Evolutionary conservation across 352 stramenopile genomes (phyloP), one percentile per base, ranked within the genome.

Genomic region (Globisporangium okanoganense): DNA sequence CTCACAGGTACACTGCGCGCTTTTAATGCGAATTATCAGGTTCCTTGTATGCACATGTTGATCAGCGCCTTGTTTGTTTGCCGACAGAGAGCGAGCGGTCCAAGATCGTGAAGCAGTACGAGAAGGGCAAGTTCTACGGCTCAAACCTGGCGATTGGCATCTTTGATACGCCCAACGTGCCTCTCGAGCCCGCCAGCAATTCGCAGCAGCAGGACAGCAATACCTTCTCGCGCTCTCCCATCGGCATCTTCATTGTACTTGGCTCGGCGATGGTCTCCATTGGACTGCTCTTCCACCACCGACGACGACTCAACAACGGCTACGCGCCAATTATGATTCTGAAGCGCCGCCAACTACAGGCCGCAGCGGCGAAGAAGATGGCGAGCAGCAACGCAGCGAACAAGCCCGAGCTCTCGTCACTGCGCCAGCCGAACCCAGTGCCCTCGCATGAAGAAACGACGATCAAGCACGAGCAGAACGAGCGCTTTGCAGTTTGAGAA

Each of bases 401-500:
- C 14, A 58, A 58, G 18, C 51, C 45, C 3, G 65, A 81, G 60
- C 61, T 70, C 54, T 57, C 52, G 38, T 66, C 64, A 0, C 52
- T 78, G n/a, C 70, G 65, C 20, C 68, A 67, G 38, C 51, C 66
- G 13, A 74, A 79, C 62, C 71, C 68, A 20, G 56, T 70, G 6
- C 66, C 71, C 29, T 56, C 48, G 12, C 65, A 56, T 41, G 72
- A 82, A 59, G 76, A 78, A 14, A 67, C 70, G 43, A 71, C 72
- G n/a, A 75, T 88, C 60, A 83, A 78, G 33, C 65, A 76, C 16
- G 79, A 89, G 40, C 60, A 66, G 38, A 87, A 72, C 58, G 79
- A 89, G 56, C 79, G 82, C 27, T 90, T 89, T 54, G 82, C 82
- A 0, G 82, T 90, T 10, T 92, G 54, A 82, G 8, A 55, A 31